Conservation (phyloP, 78 protist genomes). For the Dictyostelium citrinum region DNA sequence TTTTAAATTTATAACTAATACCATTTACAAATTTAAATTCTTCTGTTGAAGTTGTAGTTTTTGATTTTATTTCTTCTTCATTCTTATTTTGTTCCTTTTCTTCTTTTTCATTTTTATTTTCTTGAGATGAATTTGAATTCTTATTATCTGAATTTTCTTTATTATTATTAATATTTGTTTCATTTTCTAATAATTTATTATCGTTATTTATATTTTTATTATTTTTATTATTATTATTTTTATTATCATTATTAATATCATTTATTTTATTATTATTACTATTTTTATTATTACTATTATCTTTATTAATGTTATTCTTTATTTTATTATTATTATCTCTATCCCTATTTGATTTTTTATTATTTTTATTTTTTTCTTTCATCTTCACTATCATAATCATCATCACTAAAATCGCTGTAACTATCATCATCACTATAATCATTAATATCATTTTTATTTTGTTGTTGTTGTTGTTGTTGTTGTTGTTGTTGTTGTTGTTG, state of each 20-base stretch:
- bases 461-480: background rate
- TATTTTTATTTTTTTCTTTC: background rate
- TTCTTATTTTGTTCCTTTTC: too few species aligned
- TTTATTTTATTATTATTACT: too few species aligned
- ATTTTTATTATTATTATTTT: background rate
- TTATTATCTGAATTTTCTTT: background rate
- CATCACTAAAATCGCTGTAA: background rate
- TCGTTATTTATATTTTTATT: background rate
- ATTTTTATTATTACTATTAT: background rate
- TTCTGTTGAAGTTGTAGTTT: background rate
- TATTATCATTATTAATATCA: background rate
- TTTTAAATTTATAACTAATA: background rate
- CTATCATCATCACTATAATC: background rate
- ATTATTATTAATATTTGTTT: background rate
- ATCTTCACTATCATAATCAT: constrained; percentile 6
- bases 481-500: background rate
- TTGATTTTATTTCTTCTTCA: background rate
- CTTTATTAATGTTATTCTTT: background rate
- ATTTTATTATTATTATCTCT: background rate
- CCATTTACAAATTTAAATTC: constrained; percentile 24
- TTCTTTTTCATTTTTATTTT: background rate
- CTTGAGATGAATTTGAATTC: background rate
- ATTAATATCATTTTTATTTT: background rate
- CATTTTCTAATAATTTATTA: background rate
- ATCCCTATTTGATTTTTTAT: background rate